phyloP scores from a whole-genome alignment of 2,329 filamentous ascomycete genomes.

The Fusarium buharicum region DNA sequence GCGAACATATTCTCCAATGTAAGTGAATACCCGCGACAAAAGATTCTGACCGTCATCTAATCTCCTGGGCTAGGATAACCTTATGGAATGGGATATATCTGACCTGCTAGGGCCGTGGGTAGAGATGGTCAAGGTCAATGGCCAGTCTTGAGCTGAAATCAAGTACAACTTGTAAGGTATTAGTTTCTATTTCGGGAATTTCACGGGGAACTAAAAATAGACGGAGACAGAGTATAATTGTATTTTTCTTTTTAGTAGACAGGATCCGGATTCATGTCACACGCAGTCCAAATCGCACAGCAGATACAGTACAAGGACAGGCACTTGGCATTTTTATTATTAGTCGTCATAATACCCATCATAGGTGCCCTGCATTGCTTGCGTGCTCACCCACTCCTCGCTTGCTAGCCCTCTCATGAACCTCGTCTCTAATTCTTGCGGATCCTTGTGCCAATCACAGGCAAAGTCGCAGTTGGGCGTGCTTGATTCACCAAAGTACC shows the following conservation, averaged over 20 bases:
- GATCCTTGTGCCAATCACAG: constrained; percentile 82
- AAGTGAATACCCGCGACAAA: not conserved
- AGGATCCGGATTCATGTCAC: no score
- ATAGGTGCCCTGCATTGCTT: constrained; percentile 68
- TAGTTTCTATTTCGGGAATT: no score
- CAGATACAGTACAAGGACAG: not conserved
- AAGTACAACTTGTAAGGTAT: not conserved
- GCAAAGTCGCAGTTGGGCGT: constrained; percentile 74
- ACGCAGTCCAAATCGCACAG: no score
- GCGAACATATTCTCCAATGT: constrained; percentile 35
- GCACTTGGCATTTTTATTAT: not conserved
- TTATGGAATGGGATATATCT: constrained; percentile 43
- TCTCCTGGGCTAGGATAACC: constrained; percentile 27
- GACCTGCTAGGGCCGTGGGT: constrained; percentile 34
- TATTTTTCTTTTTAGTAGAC: no score
- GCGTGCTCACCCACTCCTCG: constrained; percentile 72
- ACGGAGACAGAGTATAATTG: no score
- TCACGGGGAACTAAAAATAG: no score
- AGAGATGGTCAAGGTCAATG: constrained; percentile 25
- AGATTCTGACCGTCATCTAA: constrained; percentile 11
- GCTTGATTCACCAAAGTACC: constrained; percentile 77
- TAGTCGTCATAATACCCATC: constrained; percentile 64
- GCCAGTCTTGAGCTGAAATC: constrained; percentile 21
- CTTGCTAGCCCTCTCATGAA: constrained; percentile 66
- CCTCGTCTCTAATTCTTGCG: constrained; percentile 64